These are phyloP conservation scores for Chionographis japonica DNA, from an alignment of 106 monocot species.

Conservation along the genomic window DNA sequence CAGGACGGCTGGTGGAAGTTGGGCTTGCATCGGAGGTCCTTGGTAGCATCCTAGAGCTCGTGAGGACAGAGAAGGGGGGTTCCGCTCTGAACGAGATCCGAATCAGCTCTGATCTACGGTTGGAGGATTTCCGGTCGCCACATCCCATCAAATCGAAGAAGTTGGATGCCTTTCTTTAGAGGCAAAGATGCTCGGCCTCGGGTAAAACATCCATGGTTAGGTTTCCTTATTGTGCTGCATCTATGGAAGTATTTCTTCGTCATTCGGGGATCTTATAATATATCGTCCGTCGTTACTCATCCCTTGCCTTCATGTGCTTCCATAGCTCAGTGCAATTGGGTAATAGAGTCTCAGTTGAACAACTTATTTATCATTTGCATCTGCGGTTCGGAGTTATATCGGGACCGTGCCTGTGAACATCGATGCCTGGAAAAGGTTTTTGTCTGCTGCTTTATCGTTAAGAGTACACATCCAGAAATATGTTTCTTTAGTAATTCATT, in stretches of 20 bases:
- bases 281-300: not conserved
- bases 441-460: too few species aligned
- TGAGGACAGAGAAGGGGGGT: slow-evolving; percentile 69
- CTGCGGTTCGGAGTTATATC: too few species aligned
- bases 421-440: too few species aligned
- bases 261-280: not conserved
- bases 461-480: too few species aligned
- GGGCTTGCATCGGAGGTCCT: slow-evolving; percentile 77
- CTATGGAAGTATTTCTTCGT: not conserved
- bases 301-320: not conserved
- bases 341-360: not conserved
- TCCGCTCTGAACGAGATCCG: slow-evolving; percentile 38
- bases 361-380: too few species aligned
- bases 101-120: slow-evolving; percentile 26
- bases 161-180: slow-evolving; percentile 65
- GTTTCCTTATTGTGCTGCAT: too few species aligned
- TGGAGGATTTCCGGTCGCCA: slow-evolving; percentile 58
- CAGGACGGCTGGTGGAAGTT: slow-evolving; percentile 50
- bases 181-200: not conserved
- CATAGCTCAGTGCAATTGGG: not conserved
- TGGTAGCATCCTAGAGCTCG: slow-evolving; percentile 47
- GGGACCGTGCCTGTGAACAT: too few species aligned
- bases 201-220: too few species aligned
- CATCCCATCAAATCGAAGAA: slow-evolving; percentile 29
- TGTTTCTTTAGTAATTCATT: too few species aligned